Evolutionary conservation across 2,329 filamentous ascomycete species (phyloP), one percentile per base, ranked within the genome.

Genomic region (Colletotrichum cuscutae): DNA sequence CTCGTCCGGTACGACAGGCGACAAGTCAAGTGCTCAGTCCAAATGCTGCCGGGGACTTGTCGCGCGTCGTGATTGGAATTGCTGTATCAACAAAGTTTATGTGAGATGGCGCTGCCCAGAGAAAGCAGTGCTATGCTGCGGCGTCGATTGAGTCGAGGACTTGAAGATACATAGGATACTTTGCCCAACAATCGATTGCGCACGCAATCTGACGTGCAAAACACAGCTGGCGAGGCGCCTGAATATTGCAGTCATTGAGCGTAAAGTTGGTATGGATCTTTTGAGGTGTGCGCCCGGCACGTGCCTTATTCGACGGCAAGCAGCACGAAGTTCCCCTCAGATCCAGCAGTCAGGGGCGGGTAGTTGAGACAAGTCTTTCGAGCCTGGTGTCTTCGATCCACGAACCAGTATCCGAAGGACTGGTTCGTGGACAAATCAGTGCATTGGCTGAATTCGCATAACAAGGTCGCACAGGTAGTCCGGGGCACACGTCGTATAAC

Each of bases 351-450:
- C 26, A 30, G 62, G 68, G 24, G 62, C 42, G 46, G 54, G 30
- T 35, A 59, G 26, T 72, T 65, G 54, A 57, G 62, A 70, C 70
- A 72, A n/a, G 28, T 57, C n/a, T 52, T 70, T 37, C 61, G 70
- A 70, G 66, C 37, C 54, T 60, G 46, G 32, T 65, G 66, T 72
- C 65, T 70, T 70, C 66, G 70, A 72, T 72, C 66, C 70, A 68
- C 65, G 42, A 54, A 37, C 35, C 54, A 42, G 26, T 15, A 54
- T 30, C 70, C 70, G 60, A 56, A 70, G 54, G 7, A 62, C n/a
- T 60, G 70, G 70, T 66, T 72, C 28, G 35, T 56, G 46, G 66
- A 26, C 19, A 30, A 30, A 49, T 19, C 22, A 49, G 32, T 49
- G 30, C 54, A 65, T 72, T 52, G 70, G 70, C 42, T n/a, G 19